Conservation (phyloP, 176 grass and related monocot genomes). For the Eragrostis nindensis region DNA sequence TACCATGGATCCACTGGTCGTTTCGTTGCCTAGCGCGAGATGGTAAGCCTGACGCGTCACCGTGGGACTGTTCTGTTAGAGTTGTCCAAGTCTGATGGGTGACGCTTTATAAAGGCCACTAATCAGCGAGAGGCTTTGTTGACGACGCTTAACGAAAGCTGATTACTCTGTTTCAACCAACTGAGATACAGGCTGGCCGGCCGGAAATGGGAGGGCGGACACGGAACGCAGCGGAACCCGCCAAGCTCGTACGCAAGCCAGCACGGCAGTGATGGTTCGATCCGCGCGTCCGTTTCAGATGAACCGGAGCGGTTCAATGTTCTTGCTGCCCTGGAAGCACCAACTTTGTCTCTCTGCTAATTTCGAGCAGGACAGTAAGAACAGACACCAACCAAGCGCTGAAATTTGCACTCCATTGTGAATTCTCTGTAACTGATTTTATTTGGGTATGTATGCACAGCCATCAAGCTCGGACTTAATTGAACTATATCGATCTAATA, state of each 20-base stretch:
- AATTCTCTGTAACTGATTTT: slow-evolving; percentile 15
- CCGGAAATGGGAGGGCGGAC: slow-evolving; percentile 8
- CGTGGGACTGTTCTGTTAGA: slow-evolving; percentile 21
- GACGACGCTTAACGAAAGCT: slow-evolving; percentile 47
- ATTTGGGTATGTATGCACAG: slow-evolving; percentile 49
- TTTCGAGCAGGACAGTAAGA: not conserved
- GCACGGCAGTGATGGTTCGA: not conserved
- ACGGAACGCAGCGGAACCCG: slow-evolving; percentile 9
- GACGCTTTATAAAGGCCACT: slow-evolving; percentile 39
- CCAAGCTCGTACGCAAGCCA: slow-evolving; percentile 23
- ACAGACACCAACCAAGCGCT: not conserved
- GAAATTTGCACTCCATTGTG: not conserved
- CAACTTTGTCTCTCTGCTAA: not conserved
- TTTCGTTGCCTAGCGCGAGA: not conserved
- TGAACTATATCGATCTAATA: not conserved
- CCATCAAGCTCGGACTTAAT: slow-evolving; percentile 10
- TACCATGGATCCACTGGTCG: not conserved
- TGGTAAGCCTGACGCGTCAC: slow-evolving; percentile 27
- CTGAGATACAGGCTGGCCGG: slow-evolving; percentile 16
- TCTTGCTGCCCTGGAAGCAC: too few relatives aligned
- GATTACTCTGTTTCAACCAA: slow-evolving; percentile 50
- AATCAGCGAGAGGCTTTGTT: slow-evolving; percentile 23
- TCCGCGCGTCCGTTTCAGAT: slow-evolving; percentile 14
- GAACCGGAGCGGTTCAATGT: not conserved
- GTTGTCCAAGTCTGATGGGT: slow-evolving; percentile 24